Evolutionary conservation across 1,284 basidiomycete genomes (phyloP), one percentile per base, ranked within the genome.

Genomic region (Rhodotorula sp.): DNA sequence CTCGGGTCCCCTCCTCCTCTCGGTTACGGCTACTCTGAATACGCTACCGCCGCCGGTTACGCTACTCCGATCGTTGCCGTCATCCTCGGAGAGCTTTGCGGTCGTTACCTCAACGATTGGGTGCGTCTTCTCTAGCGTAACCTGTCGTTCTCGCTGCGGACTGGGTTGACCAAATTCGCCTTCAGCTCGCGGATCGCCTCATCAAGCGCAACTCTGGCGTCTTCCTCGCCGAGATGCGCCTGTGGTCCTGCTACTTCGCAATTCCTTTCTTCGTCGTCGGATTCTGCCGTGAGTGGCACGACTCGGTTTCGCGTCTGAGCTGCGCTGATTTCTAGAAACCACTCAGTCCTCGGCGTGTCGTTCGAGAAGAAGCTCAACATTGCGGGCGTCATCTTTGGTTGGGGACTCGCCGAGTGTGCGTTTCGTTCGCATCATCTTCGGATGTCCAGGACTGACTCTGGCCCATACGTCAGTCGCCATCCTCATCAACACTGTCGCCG

Each of bases 191-290:
- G 84, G 85, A 85, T 71, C 57, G 79, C n/a, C 84, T 82, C 64
- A 86, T 89, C 75, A 82, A 84, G 60, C 82, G 86, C 25, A 88
- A 89, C 78, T 82, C 84, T 0, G 89, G 89, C 73, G 87, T 91
- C 48, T 90, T 90, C 80, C 86, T 88, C 76, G 88, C 90, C 7
- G 89, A 90, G 78, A 85, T 81, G 74, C 87, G 89, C 53, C 82
- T 90, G 13, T 89, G 89, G 89, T 84, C 87, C 4, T 87, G 86
- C 72, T 90, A 49, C 66, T 41, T 54, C 46, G 52, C 41, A 16
- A 55, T 56, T 23, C 46, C 25, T 0, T 34, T 50, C 23, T 65
- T 44, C 76, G 81, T 90, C 67, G 86, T 84, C 59, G 89, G 90
- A 1, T 88, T 89, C 74, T 81, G 90, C 55, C 79, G 34, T 34